Conservation (phyloP, 306 rosid genomes). For the Quercus engelmannii region DNA sequence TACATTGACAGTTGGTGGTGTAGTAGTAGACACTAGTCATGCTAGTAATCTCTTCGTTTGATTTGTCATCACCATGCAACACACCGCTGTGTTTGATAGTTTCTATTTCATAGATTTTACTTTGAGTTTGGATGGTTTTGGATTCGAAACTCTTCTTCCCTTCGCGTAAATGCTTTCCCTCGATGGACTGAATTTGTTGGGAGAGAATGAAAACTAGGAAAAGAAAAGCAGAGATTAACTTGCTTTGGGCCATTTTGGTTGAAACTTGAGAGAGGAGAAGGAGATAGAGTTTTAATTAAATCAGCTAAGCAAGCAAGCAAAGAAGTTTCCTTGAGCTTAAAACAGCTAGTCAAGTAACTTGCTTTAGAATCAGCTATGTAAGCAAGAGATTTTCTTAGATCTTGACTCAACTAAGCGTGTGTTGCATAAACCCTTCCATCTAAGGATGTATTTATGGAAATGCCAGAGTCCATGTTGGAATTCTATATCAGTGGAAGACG, state of each 20-base stretch:
- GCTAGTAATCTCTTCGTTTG: not conserved
- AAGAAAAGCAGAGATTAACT: not conserved
- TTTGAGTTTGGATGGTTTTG: slow-evolving; percentile 4
- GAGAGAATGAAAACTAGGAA: slow-evolving; percentile 20
- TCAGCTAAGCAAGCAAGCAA: not conserved
- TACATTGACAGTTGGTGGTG: slow-evolving; percentile 13
- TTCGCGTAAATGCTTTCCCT: slow-evolving; percentile 32
- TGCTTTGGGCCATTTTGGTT: slow-evolving; percentile 30
- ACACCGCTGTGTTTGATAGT: not conserved
- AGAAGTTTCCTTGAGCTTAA: not conserved
- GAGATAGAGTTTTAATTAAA: not conserved
- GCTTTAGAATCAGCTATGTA: not conserved
- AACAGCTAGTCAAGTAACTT: not conserved
- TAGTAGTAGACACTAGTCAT: slow-evolving; percentile 11
- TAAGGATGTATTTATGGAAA: slow-evolving; percentile 10
- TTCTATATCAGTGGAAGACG: not conserved
- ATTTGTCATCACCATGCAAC: not conserved
- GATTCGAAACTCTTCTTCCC: not conserved
- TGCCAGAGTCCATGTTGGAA: not conserved
- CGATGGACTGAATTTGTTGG: slow-evolving; percentile 3
- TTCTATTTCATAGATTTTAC: not conserved
- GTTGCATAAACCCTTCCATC: not conserved
- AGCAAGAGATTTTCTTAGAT: not conserved
- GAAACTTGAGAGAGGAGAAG: not conserved
- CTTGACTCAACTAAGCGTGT: not conserved